A percentile compares a stretch with the other conserved stretches of the same genome.
phyloP scores from a whole-genome alignment of 2,329 filamentous ascomycete species.

The Parafenestella ontariensis region DNA sequence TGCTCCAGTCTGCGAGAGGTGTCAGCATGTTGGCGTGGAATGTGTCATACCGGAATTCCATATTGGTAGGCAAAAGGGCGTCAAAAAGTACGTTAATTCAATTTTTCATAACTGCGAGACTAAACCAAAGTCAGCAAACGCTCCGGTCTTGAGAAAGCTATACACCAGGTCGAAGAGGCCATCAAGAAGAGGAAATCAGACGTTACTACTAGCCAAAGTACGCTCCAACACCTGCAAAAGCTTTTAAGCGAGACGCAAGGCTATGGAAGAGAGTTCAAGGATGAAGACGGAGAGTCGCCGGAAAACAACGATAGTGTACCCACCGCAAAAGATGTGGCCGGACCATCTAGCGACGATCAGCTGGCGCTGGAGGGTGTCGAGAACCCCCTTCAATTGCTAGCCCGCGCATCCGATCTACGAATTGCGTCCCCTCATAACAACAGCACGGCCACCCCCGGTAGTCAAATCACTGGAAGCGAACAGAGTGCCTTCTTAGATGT shows the following conservation, averaged over 20 bases:
- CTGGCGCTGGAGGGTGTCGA: constrained; percentile 75
- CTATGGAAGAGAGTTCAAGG: constrained; percentile 11
- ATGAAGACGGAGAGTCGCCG: constrained; percentile 3
- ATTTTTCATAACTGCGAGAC: not conserved
- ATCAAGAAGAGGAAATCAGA: constrained; percentile 44
- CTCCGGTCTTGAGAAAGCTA: constrained; percentile 75
- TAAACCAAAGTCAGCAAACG: constrained; percentile 74
- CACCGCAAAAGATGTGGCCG: constrained; percentile 30
- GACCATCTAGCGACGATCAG: constrained; percentile 46
- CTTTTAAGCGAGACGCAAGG: constrained; percentile 59
- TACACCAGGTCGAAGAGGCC: constrained; percentile 76
- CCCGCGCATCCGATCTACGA: constrained; percentile 73
- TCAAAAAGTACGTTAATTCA: constrained; percentile 67
- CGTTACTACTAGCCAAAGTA: constrained; percentile 26
- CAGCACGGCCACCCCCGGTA: constrained; percentile 37
- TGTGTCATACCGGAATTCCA: constrained; percentile 74
- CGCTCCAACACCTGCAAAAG: constrained; percentile 53
- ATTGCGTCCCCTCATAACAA: constrained; percentile 53
- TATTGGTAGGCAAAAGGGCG: constrained; percentile 75
- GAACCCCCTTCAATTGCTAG: constrained; percentile 75
- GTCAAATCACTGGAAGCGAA: constrained; percentile 40
- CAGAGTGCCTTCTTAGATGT: constrained; percentile 57
- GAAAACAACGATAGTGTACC: not conserved
- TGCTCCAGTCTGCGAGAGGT: constrained; percentile 66
- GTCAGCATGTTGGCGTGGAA: constrained; percentile 63